Percentiles rank a stretch among this genome's conserved stretches.
Evolutionary conservation across 225 moss, liverwort and hornwort species (phyloP).

Genomic region (Pseudoscleropodium purum): DNA sequence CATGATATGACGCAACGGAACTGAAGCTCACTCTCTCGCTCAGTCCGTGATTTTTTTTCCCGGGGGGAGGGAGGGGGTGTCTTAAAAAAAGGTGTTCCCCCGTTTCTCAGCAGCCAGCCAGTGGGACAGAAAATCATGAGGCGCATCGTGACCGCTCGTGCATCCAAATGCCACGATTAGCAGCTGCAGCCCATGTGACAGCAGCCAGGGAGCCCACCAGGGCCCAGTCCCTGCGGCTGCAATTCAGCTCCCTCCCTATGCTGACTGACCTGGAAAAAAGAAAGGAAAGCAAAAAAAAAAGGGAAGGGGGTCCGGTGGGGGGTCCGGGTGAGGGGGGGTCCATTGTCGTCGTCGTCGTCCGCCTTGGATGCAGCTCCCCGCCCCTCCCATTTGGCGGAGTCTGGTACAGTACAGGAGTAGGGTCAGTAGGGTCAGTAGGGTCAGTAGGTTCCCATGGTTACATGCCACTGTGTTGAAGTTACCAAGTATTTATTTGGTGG

Average conservation of each 20-base stretch:
- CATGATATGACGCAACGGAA: too few relatives aligned
- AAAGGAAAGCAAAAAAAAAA: too few relatives aligned
- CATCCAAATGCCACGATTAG: background rate
- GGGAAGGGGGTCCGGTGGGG: too few relatives aligned
- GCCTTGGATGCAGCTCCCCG: background rate
- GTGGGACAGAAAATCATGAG: background rate
- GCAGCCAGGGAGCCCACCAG: background rate
- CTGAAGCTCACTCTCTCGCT: too few relatives aligned
- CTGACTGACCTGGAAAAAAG: background rate
- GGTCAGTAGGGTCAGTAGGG: too few relatives aligned
- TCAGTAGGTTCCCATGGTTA: too few relatives aligned
- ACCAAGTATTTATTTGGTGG: too few relatives aligned
- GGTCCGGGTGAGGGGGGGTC: background rate
- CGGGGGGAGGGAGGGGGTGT: too few relatives aligned
- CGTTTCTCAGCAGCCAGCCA: background rate
- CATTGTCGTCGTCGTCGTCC: background rate
- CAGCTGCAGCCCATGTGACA: conserved; percentile 9
- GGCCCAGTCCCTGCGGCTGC: too few relatives aligned
- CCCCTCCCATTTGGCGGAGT: background rate
- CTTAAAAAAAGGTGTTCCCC: background rate
- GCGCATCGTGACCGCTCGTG: background rate
- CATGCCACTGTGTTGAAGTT: too few relatives aligned
- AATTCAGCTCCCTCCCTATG: background rate
- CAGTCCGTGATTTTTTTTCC: too few relatives aligned
- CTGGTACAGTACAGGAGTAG: too few relatives aligned